Base-by-base conservation (phyloP, 2,329 filamentous ascomycete species). In the Diaporthe humulicola region DNA sequence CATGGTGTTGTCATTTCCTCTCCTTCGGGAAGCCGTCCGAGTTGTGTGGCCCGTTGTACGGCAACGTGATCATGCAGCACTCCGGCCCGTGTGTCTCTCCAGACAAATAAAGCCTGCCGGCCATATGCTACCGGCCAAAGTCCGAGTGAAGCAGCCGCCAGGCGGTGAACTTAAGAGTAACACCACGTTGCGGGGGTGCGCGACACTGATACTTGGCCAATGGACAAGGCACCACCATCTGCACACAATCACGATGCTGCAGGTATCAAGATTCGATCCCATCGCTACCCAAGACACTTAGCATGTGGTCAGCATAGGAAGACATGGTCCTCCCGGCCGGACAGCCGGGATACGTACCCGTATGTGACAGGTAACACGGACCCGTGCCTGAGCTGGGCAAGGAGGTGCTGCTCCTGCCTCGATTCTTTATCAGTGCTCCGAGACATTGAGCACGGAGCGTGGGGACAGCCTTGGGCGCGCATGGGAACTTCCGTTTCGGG, bases 301-400 rank as follows among this genome's bases (percentile, higher is more conserved):
- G 33, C 33, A 28, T 25, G 19, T 66, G 19, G 25, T 33, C 40
- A 66, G 28, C 40, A 40, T 19, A 25, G n/a, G 3, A 10, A 52
- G 15, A 36, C 60, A 52, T 38, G 64, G n/a, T 50, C 6, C 25
- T 12, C 30, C 61, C 14, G 22, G 42, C 6, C 61, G 22, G 30
- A 22, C 1, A 38, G 22, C 19, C 60, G 60, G 28, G 25, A 12
- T 22, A 0, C 10, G 30, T 67, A 54, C 64, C 64, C 22, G 33
- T 22, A 54, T 40, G 10, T 54, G 45, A 40, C 45, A 52, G 61
- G 45, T 67, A 67, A 67, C 9, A 69, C 64, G 33, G 48, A 28
- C 45, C 17, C 22, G 45, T 54, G 22, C 19, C 40, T 22, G 48
- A 40, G 15, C 64, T 69, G 33, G 19, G 17, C 15, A 17, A 9